These are phyloP conservation scores for Volutella citrinella DNA, from an alignment of 2,329 filamentous ascomycete species.

Conservation along the genomic window DNA sequence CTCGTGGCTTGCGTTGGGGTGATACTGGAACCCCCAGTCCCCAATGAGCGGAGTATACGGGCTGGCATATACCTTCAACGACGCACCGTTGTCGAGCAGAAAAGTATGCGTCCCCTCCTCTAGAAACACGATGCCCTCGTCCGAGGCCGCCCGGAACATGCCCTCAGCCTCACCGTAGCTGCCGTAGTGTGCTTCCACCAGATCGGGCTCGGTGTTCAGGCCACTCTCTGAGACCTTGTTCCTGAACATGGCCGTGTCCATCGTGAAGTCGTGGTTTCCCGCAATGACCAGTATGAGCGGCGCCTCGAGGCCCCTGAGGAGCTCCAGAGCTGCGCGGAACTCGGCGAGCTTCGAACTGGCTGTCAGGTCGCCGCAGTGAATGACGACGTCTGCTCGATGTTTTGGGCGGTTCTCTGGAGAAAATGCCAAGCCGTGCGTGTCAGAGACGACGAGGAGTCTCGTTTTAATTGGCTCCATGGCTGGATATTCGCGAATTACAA, in stretches of 20 bases:
- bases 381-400: constrained; percentile 34
- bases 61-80: constrained; percentile 42
- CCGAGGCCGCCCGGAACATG: constrained; percentile 21
- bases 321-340: constrained; percentile 32
- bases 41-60: constrained; percentile 39
- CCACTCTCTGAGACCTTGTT: constrained; percentile 11
- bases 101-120: constrained; percentile 41
- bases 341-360: constrained; percentile 41
- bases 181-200: constrained; percentile 30
- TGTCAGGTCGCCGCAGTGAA: constrained; percentile 49
- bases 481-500: too few relatives aligned
- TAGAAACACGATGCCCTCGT: constrained; percentile 35
- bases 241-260: constrained; percentile 34
- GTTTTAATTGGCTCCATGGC: too few relatives aligned
- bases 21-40: constrained; percentile 43
- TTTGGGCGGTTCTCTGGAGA: background rate
- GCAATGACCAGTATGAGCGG: constrained; percentile 47
- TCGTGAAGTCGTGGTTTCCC: constrained; percentile 48
- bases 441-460: constrained; percentile 10
- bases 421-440: constrained; percentile 7
- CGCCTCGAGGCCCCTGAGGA: constrained; percentile 37
- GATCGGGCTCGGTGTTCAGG: background rate
- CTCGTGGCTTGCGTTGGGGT: constrained; percentile 13
- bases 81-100: constrained; percentile 38
- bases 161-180: constrained; percentile 31